phyloP scores from a whole-genome alignment of 148 eudicot species.

The Persicaria tinctoria region DNA sequence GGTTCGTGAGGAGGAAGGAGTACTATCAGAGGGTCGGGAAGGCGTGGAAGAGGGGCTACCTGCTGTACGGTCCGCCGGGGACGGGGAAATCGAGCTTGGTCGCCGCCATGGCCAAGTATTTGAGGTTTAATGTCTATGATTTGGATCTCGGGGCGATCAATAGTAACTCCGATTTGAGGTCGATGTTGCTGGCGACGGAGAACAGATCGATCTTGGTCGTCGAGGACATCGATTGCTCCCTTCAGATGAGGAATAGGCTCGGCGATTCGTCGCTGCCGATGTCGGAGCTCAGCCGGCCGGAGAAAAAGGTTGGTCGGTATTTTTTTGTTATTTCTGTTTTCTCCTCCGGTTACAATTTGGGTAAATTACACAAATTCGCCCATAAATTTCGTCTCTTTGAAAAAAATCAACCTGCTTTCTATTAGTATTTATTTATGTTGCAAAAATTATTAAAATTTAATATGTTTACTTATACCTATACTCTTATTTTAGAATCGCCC shows the following conservation, averaged over 20 bases:
- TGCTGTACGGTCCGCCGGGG: constrained; percentile 18
- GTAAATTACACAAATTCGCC: too few species aligned
- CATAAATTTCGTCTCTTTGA: too few species aligned
- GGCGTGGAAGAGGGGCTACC: constrained; percentile 12
- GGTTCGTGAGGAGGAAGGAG: constrained; percentile 18
- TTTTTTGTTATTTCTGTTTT: too few species aligned
- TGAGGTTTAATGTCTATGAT: constrained; percentile 30
- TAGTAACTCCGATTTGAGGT: constrained; percentile 26
- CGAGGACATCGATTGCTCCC: constrained; percentile 37
- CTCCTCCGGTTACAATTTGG: too few species aligned
- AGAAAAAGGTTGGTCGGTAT: not conserved
- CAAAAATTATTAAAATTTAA: too few species aligned
- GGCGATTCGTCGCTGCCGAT: not conserved
- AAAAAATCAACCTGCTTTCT: too few species aligned
- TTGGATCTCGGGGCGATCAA: constrained; percentile 27
- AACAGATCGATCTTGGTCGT: constrained; percentile 33
- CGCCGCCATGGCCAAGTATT: constrained; percentile 26
- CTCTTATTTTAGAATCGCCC: too few species aligned
- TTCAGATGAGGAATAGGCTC: constrained; percentile 23
- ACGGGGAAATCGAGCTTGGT: constrained; percentile 28
- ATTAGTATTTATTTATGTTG: too few species aligned
- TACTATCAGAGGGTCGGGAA: constrained; percentile 9
- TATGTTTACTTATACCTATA: too few species aligned
- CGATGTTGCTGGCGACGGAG: constrained; percentile 21
- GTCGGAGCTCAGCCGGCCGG: not conserved